phyloP scores from a whole-genome alignment of 1,284 basidiomycete species.

The Melampsora allii-populina region DNA sequence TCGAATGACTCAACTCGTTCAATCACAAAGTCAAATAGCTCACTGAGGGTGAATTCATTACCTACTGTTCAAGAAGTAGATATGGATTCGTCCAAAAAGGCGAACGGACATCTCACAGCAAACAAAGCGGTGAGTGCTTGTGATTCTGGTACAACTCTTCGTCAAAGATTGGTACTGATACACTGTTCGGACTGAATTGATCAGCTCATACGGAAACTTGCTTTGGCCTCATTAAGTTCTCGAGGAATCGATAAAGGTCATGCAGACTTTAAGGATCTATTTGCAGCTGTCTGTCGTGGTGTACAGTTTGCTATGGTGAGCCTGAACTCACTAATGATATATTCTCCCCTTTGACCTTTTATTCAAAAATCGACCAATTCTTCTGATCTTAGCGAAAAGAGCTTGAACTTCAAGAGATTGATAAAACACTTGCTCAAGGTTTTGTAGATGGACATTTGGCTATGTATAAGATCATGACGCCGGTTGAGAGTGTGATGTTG shows the following conservation, averaged over 20 bases:
- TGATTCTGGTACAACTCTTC: background rate
- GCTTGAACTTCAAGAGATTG: conserved; percentile 14
- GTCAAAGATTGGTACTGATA: conserved; percentile 16
- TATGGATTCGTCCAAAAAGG: too few species aligned
- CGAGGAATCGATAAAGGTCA: conserved; percentile 29
- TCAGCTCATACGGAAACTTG: conserved; percentile 34
- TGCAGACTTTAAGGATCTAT: conserved; percentile 36
- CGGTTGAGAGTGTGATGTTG: background rate
- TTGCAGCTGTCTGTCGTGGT: conserved; percentile 34
- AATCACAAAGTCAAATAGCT: background rate
- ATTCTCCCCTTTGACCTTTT: background rate
- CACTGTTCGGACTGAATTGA: background rate
- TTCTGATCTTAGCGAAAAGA: conserved; percentile 29
- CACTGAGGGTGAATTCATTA: background rate
- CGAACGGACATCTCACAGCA: background rate
- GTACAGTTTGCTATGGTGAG: conserved; percentile 43
- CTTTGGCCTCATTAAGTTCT: conserved; percentile 12
- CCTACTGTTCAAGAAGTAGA: conserved; percentile 1
- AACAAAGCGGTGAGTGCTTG: conserved; percentile 1
- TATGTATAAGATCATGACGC: conserved; percentile 30
- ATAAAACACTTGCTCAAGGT: conserved; percentile 22
- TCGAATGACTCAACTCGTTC: background rate
- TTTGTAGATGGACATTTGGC: conserved; percentile 41
- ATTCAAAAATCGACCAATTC: background rate
- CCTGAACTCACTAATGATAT: background rate